A percentile compares a stretch with the other conserved stretches of the same genome.
Evolutionary conservation across 148 eudicot species (phyloP).

Genomic region (Amaranthus cruentus): DNA sequence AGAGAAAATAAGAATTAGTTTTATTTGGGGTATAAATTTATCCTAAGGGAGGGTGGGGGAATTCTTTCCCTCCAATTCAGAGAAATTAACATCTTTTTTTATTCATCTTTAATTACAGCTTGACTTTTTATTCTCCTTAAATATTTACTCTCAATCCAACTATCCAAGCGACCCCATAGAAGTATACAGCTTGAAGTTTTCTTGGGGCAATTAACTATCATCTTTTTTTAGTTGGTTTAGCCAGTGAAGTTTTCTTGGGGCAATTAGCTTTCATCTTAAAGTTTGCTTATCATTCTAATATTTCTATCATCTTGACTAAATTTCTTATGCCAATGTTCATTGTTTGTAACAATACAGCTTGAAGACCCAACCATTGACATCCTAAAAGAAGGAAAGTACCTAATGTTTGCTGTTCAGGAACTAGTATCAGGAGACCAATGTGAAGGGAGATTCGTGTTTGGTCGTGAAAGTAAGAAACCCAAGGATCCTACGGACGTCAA

Average conservation of each 20-base stretch:
- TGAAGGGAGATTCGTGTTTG: constrained; percentile 91
- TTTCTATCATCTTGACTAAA: neutral
- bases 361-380: constrained; percentile 73
- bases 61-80: too few species aligned
- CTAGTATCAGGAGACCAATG: constrained; percentile 85
- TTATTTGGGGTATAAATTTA: too few species aligned
- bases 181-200: too few species aligned
- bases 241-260: neutral
- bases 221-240: too few species aligned
- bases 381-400: constrained; percentile 83
- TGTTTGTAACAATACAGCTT: constrained; percentile 50
- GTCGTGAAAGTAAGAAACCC: constrained; percentile 72
- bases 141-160: too few species aligned
- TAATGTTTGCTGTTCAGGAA: constrained; percentile 90
- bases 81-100: too few species aligned
- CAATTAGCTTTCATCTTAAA: neutral
- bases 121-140: too few species aligned
- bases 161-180: too few species aligned
- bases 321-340: constrained; percentile 6
- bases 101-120: too few species aligned
- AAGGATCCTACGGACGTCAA: constrained; percentile 45
- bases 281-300: neutral
- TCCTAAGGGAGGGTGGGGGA: too few species aligned
- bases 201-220: too few species aligned
- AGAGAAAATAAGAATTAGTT: too few species aligned